Percentiles rank a stretch among this genome's conserved stretches.
Conservation (phyloP, 495 filamentous ascomycete genomes). For the Penicillium cinerascens region DNA sequence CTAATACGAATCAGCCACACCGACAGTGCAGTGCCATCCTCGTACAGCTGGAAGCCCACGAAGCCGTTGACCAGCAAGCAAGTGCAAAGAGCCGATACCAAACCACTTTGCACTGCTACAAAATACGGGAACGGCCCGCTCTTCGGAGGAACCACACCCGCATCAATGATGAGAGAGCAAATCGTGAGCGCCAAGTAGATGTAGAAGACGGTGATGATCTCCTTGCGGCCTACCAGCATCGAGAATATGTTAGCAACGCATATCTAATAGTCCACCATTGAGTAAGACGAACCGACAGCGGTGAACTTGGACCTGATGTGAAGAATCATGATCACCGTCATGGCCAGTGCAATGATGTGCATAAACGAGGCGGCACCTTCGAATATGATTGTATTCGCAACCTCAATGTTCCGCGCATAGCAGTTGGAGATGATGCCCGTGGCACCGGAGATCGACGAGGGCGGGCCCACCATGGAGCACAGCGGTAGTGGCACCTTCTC, state of each 20-base stretch:
- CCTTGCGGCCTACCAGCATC: constrained; percentile 73
- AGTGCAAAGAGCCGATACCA: constrained; percentile 83
- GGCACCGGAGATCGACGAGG: constrained; percentile 58
- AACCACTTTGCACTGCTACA: constrained; percentile 80
- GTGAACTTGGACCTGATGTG: constrained; percentile 98
- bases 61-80: constrained; percentile 96
- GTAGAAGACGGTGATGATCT: constrained; percentile 98
- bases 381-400: constrained; percentile 98
- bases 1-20: constrained; percentile 85
- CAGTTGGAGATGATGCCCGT: constrained; percentile 85
- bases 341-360: constrained; percentile 85
- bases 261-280: neutral
- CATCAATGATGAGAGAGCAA: constrained; percentile 85
- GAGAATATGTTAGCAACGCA: neutral
- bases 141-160: constrained; percentile 83
- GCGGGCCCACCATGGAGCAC: constrained; percentile 77
- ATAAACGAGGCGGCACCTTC: constrained; percentile 86
- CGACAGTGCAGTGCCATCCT: constrained; percentile 93
- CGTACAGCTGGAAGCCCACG: constrained; percentile 97
- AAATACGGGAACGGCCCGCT: constrained; percentile 86
- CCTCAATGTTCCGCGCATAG: constrained; percentile 90
- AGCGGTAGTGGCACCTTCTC: constrained; percentile 78
- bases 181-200: constrained; percentile 88
- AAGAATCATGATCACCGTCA: constrained; percentile 95
- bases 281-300: constrained; percentile 76